These are phyloP conservation scores for Aspergillus neotritici DNA, from an alignment of 2,329 filamentous ascomycete genomes.

Conservation along the genomic window DNA sequence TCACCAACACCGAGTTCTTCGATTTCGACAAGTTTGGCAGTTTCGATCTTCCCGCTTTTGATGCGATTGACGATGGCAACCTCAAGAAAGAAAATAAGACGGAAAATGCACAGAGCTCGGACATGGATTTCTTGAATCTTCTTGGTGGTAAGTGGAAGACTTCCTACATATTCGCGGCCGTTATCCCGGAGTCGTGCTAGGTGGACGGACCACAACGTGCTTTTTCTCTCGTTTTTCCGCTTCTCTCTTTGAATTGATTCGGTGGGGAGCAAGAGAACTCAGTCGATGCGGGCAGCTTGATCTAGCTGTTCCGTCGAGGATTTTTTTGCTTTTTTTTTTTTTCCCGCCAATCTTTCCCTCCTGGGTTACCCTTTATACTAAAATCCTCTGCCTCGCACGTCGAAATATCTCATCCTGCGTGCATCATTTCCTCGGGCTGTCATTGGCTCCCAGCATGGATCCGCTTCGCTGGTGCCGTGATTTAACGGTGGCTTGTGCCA, in stretches of 20 bases:
- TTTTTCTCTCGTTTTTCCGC: background rate
- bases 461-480: constrained; percentile 10
- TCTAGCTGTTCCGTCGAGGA: too few species aligned
- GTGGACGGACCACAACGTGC: too few species aligned
- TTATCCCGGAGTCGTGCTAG: too few species aligned
- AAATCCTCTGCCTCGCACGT: too few species aligned
- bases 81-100: constrained; percentile 18
- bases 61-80: constrained; percentile 27
- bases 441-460: constrained; percentile 12
- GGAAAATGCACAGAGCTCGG: constrained; percentile 21
- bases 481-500: constrained; percentile 11
- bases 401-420: background rate
- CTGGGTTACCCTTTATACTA: background rate
- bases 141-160: constrained; percentile 34
- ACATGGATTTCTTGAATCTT: constrained; percentile 39
- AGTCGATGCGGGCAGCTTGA: too few species aligned
- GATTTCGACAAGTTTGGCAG: constrained; percentile 58
- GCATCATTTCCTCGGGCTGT: constrained; percentile 10
- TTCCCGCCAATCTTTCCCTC: constrained; percentile 1
- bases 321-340: constrained; percentile 1
- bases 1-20: constrained; percentile 77
- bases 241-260: background rate
- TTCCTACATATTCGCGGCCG: constrained; percentile 1
- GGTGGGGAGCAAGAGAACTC: too few species aligned
- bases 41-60: constrained; percentile 30